A percentile compares a stretch with the other conserved stretches of the same genome.
Conservation (phyloP, 768 basidiomycete genomes). For the Macrocybe gigantea region DNA sequence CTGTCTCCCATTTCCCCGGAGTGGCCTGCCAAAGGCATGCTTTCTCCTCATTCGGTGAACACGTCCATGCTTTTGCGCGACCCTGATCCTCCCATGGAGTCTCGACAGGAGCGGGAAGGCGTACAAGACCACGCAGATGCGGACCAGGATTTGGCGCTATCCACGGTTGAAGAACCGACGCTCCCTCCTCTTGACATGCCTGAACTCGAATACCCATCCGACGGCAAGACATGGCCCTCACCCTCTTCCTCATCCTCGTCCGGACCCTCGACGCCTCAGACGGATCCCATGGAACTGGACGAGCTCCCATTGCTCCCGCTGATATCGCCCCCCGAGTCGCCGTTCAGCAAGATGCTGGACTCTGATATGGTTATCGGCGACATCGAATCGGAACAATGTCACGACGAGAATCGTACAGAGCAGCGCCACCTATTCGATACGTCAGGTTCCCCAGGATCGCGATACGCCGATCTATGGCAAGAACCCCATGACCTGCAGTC, state of each 20-base stretch:
- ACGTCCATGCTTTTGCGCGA: neutral
- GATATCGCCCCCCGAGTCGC: constrained; percentile 10
- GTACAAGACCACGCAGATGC: too few species aligned
- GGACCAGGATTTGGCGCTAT: too few species aligned
- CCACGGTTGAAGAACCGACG: neutral
- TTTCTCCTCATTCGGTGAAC: neutral
- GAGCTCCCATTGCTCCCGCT: constrained; percentile 16
- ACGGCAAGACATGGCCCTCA: neutral
- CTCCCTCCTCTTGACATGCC: constrained; percentile 12
- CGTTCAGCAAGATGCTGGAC: constrained; percentile 4
- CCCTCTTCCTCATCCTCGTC: neutral
- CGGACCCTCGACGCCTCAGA: constrained; percentile 6
- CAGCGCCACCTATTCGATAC: neutral
- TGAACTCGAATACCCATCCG: constrained; percentile 3
- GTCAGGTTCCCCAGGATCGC: too few species aligned
- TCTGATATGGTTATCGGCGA: constrained; percentile 1
- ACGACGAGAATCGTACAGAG: neutral
- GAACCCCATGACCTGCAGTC: too few species aligned
- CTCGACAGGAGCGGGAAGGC: too few species aligned
- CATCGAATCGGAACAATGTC: constrained; percentile 2
- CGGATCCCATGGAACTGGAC: constrained; percentile 9
- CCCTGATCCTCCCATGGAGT: too few species aligned
- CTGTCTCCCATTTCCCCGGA: constrained; percentile 5
- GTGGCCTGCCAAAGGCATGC: constrained; percentile 1
- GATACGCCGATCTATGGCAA: too few species aligned